phyloP scores from a whole-genome alignment of 352 stramenopile genomes.

The Globisporangium nagaii region DNA sequence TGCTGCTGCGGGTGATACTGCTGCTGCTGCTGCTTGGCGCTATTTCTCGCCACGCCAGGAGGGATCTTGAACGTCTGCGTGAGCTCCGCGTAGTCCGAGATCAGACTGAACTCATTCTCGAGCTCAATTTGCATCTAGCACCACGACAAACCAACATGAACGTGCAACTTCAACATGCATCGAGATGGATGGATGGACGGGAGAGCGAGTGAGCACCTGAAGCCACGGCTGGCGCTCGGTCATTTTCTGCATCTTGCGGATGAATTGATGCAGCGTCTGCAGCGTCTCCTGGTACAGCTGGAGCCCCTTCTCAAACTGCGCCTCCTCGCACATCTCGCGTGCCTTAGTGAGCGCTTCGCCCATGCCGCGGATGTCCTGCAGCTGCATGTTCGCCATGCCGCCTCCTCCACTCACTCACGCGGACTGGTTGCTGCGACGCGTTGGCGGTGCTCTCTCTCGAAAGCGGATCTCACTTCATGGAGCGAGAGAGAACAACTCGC shows the following conservation, averaged over 20 bases:
- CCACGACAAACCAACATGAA: not conserved
- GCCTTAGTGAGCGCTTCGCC: constrained; percentile 55
- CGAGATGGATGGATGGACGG: not conserved
- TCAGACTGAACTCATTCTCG: constrained; percentile 71
- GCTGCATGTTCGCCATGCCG: constrained; percentile 45
- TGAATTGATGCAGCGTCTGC: constrained; percentile 48
- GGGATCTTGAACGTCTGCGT: constrained; percentile 60
- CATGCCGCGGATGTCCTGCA: constrained; percentile 62
- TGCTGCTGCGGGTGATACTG: constrained; percentile 26
- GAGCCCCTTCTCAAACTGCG: constrained; percentile 62
- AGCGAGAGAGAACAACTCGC: not conserved
- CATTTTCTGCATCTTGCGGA: constrained; percentile 65
- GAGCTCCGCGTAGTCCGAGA: constrained; percentile 74
- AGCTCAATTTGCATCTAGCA: constrained; percentile 78
- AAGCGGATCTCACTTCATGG: too few species aligned
- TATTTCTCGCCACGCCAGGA: constrained; percentile 18
- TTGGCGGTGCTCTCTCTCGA: too few species aligned
- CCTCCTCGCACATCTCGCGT: constrained; percentile 52
- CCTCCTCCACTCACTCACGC: too few species aligned
- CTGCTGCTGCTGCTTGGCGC: constrained; percentile 20
- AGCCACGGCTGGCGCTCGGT: constrained; percentile 76
- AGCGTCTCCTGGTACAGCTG: constrained; percentile 57
- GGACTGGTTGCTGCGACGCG: too few species aligned
- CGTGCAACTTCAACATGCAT: not conserved
- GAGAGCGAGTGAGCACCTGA: constrained; percentile 24